Conservation (phyloP, 306 rosid genomes). For the Dryas drummondii region DNA sequence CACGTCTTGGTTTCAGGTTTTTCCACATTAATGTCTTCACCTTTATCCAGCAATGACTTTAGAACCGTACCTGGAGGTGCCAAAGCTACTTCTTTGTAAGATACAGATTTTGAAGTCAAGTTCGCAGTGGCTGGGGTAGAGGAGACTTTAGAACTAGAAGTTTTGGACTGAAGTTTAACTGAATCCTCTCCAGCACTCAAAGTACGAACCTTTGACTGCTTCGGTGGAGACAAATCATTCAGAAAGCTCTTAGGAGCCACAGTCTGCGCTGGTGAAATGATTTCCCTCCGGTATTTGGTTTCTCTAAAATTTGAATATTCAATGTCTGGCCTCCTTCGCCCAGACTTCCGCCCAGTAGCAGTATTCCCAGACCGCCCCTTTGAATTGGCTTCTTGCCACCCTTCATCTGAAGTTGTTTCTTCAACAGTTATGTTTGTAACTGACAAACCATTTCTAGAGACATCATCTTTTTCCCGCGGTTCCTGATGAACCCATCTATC, state of each 20-base stretch:
- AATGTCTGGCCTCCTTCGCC: conserved; percentile 48
- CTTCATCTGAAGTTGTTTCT: conserved; percentile 71
- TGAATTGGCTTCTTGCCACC: conserved; percentile 95
- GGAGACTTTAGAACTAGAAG: conserved; percentile 40
- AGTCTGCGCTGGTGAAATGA: conserved; percentile 38
- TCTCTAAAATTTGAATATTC: conserved; percentile 48
- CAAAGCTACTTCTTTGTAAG: conserved; percentile 95
- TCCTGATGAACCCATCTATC: conserved; percentile 33
- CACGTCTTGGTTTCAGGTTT: conserved; percentile 42
- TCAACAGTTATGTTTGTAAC: conserved; percentile 43
- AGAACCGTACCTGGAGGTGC: conserved; percentile 92
- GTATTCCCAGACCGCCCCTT: conserved; percentile 67
- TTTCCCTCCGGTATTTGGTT: conserved; percentile 44
- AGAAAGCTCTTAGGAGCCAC: conserved; percentile 39
- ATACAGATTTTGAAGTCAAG: conserved; percentile 74
- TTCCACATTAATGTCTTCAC: conserved; percentile 35
- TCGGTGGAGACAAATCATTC: conserved; percentile 35
- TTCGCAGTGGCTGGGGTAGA: conserved; percentile 49
- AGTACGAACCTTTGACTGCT: conserved; percentile 46
- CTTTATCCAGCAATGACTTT: conserved; percentile 56
- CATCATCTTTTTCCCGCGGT: conserved; percentile 40
- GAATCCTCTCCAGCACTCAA: conserved; percentile 39
- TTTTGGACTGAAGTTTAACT: conserved; percentile 39
- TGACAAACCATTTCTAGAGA: conserved; percentile 24
- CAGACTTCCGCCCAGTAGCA: conserved; percentile 47